Conservation (phyloP, 768 basidiomycete genomes). For the Kwoniella sp. region DNA sequence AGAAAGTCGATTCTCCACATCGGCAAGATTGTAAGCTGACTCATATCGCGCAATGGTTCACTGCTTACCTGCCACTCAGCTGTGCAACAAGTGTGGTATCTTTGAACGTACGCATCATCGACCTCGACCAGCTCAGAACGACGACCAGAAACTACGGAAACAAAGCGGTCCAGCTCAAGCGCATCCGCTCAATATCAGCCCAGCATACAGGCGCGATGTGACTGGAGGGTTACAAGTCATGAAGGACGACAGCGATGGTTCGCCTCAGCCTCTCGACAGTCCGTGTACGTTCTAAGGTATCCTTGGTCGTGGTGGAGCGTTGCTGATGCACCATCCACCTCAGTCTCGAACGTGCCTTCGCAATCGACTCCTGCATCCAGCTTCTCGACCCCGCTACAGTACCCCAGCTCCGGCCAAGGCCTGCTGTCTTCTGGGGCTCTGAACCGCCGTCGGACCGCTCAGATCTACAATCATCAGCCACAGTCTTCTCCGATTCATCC, state of each 20-base stretch:
- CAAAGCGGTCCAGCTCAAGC: no score
- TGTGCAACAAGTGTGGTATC: conserved; percentile 21
- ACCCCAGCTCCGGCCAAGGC: not conserved
- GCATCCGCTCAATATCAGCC: not conserved
- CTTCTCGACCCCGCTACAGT: not conserved
- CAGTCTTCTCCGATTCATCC: conserved; percentile 6
- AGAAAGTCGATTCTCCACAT: conserved; percentile 9
- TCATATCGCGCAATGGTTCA: not conserved
- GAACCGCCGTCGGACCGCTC: not conserved
- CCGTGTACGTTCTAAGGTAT: not conserved
- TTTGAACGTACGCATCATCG: conserved; percentile 18
- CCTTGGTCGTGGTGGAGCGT: not conserved
- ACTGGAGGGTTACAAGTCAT: conserved; percentile 12
- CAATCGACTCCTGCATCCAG: conserved; percentile 15
- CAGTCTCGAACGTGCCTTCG: conserved; percentile 10
- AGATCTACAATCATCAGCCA: not conserved
- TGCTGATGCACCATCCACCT: not conserved
- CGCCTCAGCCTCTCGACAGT: not conserved
- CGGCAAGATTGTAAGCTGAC: conserved; percentile 17
- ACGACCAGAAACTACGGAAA: conserved; percentile 18
- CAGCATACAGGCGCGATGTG: not conserved
- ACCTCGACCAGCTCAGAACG: conserved; percentile 18
- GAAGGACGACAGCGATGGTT: conserved; percentile 15
- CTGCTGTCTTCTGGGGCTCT: not conserved
- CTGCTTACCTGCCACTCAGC: not conserved